Conservation (phyloP, 2,329 filamentous ascomycete genomes). For the Xylariaceae sp. region DNA sequence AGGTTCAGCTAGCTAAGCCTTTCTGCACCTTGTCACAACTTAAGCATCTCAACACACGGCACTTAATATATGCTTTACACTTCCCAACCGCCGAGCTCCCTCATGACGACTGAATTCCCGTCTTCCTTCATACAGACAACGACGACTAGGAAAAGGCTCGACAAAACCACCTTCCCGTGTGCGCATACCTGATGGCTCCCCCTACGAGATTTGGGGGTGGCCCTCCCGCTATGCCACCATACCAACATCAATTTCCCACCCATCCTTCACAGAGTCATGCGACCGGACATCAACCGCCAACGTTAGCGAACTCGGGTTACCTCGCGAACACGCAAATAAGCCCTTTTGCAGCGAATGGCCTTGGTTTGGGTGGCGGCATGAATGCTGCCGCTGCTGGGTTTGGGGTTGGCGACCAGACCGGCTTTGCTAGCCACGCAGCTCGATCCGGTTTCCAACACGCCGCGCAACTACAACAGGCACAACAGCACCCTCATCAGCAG, state of each 20-base stretch:
- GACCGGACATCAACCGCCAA: constrained; percentile 49
- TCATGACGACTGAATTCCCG: constrained; percentile 17
- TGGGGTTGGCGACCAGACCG: constrained; percentile 65
- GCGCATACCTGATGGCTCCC: constrained; percentile 38
- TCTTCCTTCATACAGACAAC: constrained; percentile 8
- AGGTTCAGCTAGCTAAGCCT: too few relatives aligned
- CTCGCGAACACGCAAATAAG: constrained; percentile 69
- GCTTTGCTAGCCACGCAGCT: constrained; percentile 83
- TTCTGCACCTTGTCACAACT: neutral
- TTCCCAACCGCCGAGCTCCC: constrained; percentile 7
- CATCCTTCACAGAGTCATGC: constrained; percentile 55
- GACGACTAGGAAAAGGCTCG: constrained; percentile 15
- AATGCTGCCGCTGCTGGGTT: constrained; percentile 50
- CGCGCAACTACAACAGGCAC: constrained; percentile 57
- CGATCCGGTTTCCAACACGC: constrained; percentile 85
- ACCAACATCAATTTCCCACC: constrained; percentile 57
- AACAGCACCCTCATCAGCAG: constrained; percentile 57
- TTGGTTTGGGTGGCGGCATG: constrained; percentile 62
- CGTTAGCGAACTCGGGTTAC: constrained; percentile 72
- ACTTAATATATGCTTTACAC: neutral
- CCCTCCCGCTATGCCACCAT: constrained; percentile 48
- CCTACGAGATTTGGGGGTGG: constrained; percentile 51
- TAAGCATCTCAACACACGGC: neutral
- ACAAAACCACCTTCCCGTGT: constrained; percentile 1
- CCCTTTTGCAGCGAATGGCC: constrained; percentile 64